A percentile compares a stretch with the other conserved stretches of the same genome.
phyloP scores from a whole-genome alignment of 768 basidiomycete species.

The Candolleomyces eurysporus region DNA sequence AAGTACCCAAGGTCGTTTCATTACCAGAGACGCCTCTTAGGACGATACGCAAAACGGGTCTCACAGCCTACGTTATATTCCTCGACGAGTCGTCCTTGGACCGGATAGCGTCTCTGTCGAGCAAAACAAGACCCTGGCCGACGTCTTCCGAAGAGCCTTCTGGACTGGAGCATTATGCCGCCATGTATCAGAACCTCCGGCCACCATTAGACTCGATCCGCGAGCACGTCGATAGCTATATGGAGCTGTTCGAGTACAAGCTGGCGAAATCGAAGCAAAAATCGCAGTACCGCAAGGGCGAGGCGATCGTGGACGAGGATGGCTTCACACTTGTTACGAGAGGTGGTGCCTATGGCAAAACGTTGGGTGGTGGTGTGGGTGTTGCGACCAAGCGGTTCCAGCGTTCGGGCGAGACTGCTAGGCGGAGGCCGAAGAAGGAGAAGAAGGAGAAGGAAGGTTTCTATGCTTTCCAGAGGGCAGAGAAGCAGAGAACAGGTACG shows the following conservation, averaged over 20 bases:
- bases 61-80: conserved; percentile 67
- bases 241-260: conserved; percentile 76
- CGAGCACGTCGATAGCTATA: conserved; percentile 76
- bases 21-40: conserved; percentile 57
- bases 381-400: conserved; percentile 65
- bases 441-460: conserved; percentile 73
- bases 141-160: conserved; percentile 52
- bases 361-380: conserved; percentile 76
- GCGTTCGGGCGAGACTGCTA: conserved; percentile 51
- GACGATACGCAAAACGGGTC: conserved; percentile 58
- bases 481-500: conserved; percentile 82
- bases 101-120: conserved; percentile 55
- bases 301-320: conserved; percentile 90
- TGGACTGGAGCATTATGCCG: conserved; percentile 71
- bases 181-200: conserved; percentile 62
- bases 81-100: conserved; percentile 72
- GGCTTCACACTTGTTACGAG: conserved; percentile 94
- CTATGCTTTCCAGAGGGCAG: conserved; percentile 89
- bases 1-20: conserved; percentile 52
- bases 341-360: conserved; percentile 86
- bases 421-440: conserved; percentile 51
- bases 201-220: conserved; percentile 74
- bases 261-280: conserved; percentile 58
- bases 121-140: conserved; percentile 66
- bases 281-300: conserved; percentile 74